A percentile compares a stretch with the other conserved stretches of the same genome.
Evolutionary conservation across 176 grass and related monocot genomes (phyloP).

Genomic region (Avena sativa): DNA sequence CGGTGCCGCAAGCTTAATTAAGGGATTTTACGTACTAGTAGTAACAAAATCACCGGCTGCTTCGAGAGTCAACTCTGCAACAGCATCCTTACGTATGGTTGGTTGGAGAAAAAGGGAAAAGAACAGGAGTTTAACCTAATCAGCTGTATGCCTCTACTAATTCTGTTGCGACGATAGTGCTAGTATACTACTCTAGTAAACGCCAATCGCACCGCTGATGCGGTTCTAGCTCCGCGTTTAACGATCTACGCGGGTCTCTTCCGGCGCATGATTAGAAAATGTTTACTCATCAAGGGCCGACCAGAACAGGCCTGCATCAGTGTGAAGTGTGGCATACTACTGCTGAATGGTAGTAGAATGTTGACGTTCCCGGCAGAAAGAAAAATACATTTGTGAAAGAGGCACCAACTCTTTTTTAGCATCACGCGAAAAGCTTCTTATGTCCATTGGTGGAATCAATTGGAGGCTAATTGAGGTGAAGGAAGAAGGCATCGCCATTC

Average conservation of each 20-base stretch:
- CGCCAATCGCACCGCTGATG: too few relatives aligned
- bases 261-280: too few relatives aligned
- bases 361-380: neutral
- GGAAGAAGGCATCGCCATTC: too few relatives aligned
- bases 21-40: neutral
- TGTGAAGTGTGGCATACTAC: too few relatives aligned
- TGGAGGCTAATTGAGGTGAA: too few relatives aligned
- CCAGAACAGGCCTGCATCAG: too few relatives aligned
- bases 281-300: too few relatives aligned
- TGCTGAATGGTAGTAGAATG: neutral
- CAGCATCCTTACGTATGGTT: neutral
- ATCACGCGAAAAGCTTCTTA: neutral
- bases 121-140: conserved; percentile 24
- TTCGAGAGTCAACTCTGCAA: conserved; percentile 27
- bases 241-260: too few relatives aligned
- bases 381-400: neutral
- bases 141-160: neutral
- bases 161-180: neutral
- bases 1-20: neutral
- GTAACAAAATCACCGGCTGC: conserved; percentile 43
- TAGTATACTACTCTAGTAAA: neutral
- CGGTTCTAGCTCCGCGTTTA: too few relatives aligned
- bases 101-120: conserved; percentile 2
- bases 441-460: neutral
- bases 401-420: too few relatives aligned